phyloP scores from a whole-genome alignment of 331 rosid genomes.

The Acacia concinna region DNA sequence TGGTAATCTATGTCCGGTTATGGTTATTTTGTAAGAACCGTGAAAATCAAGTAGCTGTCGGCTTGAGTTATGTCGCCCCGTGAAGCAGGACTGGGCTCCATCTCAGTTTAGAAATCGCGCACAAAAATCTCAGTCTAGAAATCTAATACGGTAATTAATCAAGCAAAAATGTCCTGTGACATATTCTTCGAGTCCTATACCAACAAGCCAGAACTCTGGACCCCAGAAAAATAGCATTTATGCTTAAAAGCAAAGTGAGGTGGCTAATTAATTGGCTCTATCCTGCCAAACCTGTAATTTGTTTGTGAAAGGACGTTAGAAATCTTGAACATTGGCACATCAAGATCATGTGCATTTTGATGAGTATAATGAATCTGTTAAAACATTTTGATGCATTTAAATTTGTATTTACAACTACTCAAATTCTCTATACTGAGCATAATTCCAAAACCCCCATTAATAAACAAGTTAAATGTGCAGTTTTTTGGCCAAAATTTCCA shows the following conservation, averaged over 20 bases:
- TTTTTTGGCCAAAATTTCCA: neutral
- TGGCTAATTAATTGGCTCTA: neutral
- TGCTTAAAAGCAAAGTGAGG: neutral
- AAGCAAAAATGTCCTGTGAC: too few species aligned
- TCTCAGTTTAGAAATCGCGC: neutral
- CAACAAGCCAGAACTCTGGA: neutral
- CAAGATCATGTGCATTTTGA: neutral
- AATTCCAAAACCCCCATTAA: neutral
- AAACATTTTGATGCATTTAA: neutral
- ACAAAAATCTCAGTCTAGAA: too few species aligned
- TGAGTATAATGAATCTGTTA: neutral
- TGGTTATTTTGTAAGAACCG: neutral
- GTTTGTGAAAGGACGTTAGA: neutral
- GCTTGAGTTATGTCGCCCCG: neutral
- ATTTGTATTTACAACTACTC: neutral
- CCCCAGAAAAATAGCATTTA: neutral
- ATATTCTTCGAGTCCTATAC: neutral
- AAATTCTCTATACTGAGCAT: neutral
- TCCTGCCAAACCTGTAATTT: neutral
- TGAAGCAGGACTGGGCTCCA: neutral
- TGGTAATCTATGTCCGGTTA: neutral
- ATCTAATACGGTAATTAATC: neutral
- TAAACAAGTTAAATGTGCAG: neutral
- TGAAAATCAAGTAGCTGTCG: neutral
- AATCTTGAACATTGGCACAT: neutral